These are phyloP conservation scores for Boletus nobilissimus DNA, from an alignment of 1,284 basidiomycete genomes.

Conservation along the genomic window DNA sequence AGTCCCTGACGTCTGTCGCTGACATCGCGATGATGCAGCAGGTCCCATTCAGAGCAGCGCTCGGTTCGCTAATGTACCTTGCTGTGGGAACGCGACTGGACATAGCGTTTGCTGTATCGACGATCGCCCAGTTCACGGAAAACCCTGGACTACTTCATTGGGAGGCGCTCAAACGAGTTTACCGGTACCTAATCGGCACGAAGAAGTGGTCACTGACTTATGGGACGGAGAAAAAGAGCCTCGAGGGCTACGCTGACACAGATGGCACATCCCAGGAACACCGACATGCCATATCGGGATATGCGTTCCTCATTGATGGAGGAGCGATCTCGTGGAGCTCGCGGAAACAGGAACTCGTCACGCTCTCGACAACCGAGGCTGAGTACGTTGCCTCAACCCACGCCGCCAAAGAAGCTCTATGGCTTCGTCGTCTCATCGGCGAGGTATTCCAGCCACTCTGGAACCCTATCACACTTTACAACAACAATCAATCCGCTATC, in stretches of 20 bases:
- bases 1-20: background rate
- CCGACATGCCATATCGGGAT: background rate
- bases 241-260: background rate
- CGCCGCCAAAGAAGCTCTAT: no score
- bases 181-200: background rate
- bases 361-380: background rate
- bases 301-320: background rate
- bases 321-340: background rate
- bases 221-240: background rate
- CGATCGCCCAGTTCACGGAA: background rate
- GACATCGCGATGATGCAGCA: background rate
- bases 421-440: background rate
- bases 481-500: background rate
- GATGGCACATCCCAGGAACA: slow-evolving; percentile 2
- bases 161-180: background rate
- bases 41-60: background rate
- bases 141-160: background rate
- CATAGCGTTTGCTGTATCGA: background rate
- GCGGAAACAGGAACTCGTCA: slow-evolving; percentile 1
- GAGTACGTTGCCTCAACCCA: background rate
- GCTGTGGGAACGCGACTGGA: background rate
- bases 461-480: background rate
- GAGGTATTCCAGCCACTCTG: background rate
- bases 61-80: slow-evolving; percentile 14
- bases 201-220: background rate